Percentiles rank a stretch among this genome's conserved stretches.
These are phyloP conservation scores for Urochloa ruziziensis DNA, from an alignment of 176 grass and related monocot species.

Conservation along the genomic window DNA sequence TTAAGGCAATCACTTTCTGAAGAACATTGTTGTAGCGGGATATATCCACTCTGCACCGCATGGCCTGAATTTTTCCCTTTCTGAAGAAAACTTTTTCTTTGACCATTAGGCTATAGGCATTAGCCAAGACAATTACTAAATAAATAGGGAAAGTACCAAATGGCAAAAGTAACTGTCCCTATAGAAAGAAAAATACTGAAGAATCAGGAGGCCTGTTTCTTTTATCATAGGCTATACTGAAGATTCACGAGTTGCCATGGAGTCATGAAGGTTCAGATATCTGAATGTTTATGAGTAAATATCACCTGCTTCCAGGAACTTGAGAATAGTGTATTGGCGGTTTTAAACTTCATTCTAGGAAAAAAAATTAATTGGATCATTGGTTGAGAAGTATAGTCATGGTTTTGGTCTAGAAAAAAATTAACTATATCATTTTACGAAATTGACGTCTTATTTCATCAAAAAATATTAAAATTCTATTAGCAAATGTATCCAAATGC, in stretches of 20 bases:
- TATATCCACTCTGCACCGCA: neutral
- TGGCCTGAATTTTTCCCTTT: neutral
- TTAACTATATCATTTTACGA: neutral
- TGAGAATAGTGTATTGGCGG: neutral
- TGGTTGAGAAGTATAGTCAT: neutral
- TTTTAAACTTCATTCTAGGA: neutral
- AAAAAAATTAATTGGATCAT: neutral
- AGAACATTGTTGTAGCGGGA: neutral
- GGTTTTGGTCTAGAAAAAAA: neutral
- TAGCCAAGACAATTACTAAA: neutral
- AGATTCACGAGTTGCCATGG: neutral
- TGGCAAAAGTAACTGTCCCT: neutral
- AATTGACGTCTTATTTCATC: neutral
- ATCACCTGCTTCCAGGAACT: neutral
- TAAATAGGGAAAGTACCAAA: neutral
- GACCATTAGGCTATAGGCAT: too few species aligned
- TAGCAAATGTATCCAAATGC: neutral
- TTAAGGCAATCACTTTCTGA: neutral
- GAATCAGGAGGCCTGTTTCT: neutral
- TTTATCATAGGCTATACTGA: neutral
- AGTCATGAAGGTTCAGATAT: neutral
- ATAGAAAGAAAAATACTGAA: neutral
- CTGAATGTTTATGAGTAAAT: neutral
- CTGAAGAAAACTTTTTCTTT: neutral
- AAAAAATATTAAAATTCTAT: neutral